These are phyloP conservation scores for Aristolochia contorta DNA, from an alignment of 164 flowering plant genomes.

Conservation along the genomic window DNA sequence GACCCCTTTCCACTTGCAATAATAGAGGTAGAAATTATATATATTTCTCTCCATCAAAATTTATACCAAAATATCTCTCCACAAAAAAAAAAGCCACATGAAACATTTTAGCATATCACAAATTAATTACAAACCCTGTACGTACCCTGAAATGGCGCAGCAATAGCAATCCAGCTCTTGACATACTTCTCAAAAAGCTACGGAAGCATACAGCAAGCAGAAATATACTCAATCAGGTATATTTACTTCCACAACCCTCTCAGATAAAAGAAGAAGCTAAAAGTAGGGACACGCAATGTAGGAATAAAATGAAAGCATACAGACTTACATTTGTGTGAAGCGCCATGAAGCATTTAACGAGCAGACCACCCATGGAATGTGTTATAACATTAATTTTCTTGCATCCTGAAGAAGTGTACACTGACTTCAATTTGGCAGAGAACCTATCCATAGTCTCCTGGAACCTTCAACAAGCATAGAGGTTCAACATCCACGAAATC, in stretches of 20 bases:
- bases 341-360: conserved; percentile 94
- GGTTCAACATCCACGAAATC: too few relatives aligned
- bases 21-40: too few relatives aligned
- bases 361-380: conserved; percentile 99
- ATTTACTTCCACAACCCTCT: too few relatives aligned
- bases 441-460: conserved; percentile 66
- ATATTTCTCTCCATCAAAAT: too few relatives aligned
- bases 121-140: neutral
- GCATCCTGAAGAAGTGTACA: conserved; percentile 78
- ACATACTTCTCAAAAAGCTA: conserved; percentile 96
- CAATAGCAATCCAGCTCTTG: conserved; percentile 94
- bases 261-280: neutral
- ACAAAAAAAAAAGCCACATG: too few relatives aligned
- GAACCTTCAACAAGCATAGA: conserved; percentile 33
- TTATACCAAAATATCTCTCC: too few relatives aligned
- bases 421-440: conserved; percentile 63
- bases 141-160: conserved; percentile 92
- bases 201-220: conserved; percentile 6
- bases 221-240: neutral
- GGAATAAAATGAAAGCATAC: neutral
- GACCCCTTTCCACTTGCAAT: neutral
- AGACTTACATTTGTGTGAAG: conserved; percentile 63
- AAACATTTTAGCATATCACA: neutral
- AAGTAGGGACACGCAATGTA: neutral
- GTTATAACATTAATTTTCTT: conserved; percentile 72